Conservation (phyloP, 768 basidiomycete genomes). For the Boletus huronensis region DNA sequence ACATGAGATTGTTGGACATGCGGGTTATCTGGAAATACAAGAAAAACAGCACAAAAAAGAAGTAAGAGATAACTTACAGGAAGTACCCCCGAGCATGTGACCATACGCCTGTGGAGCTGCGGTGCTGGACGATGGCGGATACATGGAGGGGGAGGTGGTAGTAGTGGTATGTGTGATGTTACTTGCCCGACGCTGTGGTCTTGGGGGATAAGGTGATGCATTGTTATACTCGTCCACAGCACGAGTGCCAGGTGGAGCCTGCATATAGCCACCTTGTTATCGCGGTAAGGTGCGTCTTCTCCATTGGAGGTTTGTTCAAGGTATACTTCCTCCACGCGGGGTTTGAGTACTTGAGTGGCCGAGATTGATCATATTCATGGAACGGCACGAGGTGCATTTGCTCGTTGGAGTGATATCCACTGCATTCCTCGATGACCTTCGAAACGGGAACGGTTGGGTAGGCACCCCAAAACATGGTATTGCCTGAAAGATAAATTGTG, state of each 20-base stretch:
- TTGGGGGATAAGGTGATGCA: constrained; percentile 43
- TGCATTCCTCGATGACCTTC: background rate
- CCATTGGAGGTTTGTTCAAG: too few species aligned
- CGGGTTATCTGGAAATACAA: constrained; percentile 47
- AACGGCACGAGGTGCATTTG: constrained; percentile 79
- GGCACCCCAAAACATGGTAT: background rate
- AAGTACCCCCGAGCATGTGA: constrained; percentile 49
- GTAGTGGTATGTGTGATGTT: constrained; percentile 39
- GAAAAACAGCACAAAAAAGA: background rate
- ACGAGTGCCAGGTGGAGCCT: constrained; percentile 53
- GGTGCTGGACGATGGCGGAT: constrained; percentile 31
- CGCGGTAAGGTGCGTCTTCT: constrained; percentile 39
- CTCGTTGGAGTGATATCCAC: constrained; percentile 45
- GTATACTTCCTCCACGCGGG: constrained; percentile 51
- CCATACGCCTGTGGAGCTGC: constrained; percentile 41
- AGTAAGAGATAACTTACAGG: constrained; percentile 42
- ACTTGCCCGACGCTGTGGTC: constrained; percentile 39
- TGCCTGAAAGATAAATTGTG: background rate
- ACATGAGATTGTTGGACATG: constrained; percentile 48
- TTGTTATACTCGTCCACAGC: constrained; percentile 76
- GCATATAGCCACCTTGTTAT: constrained; percentile 23
- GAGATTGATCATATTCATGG: constrained; percentile 55
- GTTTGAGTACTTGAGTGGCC: constrained; percentile 70
- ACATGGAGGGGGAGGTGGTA: constrained; percentile 37
- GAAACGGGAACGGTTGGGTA: background rate